phyloP scores from a whole-genome alignment of 1,284 basidiomycete species.

The Microbotryum lychnidis-dioicae region DNA sequence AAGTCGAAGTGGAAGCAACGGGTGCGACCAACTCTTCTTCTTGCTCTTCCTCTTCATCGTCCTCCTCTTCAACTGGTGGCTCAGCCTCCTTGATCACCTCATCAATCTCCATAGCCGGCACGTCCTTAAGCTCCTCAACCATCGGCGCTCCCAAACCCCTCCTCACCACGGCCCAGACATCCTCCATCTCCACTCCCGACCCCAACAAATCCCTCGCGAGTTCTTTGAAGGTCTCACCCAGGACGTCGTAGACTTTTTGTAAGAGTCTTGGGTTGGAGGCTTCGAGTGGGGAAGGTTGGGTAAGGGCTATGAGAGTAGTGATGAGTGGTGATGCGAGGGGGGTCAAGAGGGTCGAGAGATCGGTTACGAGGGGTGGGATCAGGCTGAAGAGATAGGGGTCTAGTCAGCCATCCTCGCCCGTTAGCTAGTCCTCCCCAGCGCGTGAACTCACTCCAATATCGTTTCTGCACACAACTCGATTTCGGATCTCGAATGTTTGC shows the following conservation, averaged over 20 bases:
- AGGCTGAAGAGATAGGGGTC: slow-evolving; percentile 15
- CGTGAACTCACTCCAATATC: slow-evolving; percentile 26
- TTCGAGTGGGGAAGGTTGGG: slow-evolving; percentile 21
- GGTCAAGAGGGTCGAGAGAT: slow-evolving; percentile 28
- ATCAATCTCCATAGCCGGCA: background rate
- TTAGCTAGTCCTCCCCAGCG: background rate
- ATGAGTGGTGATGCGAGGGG: slow-evolving; percentile 18
- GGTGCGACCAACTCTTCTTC: slow-evolving; percentile 2
- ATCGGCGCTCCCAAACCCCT: slow-evolving; percentile 17
- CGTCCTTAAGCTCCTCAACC: background rate
- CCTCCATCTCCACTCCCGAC: slow-evolving; percentile 5
- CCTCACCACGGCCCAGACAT: slow-evolving; percentile 26
- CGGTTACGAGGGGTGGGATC: slow-evolving; percentile 34
- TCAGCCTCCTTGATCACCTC: background rate
- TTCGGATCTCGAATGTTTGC: slow-evolving; percentile 6
- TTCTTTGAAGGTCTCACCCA: slow-evolving; percentile 33
- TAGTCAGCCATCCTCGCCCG: background rate
- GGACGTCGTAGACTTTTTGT: slow-evolving; percentile 32
- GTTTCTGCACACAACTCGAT: slow-evolving; percentile 26
- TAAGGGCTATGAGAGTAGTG: slow-evolving; percentile 24
- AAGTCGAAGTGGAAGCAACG: slow-evolving; percentile 18
- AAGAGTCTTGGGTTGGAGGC: slow-evolving; percentile 26
- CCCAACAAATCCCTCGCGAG: slow-evolving; percentile 28
- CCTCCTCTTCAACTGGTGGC: background rate
- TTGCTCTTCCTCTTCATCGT: background rate